phyloP scores from a whole-genome alignment of 140 eudicot species.

The Artemisia princeps region DNA sequence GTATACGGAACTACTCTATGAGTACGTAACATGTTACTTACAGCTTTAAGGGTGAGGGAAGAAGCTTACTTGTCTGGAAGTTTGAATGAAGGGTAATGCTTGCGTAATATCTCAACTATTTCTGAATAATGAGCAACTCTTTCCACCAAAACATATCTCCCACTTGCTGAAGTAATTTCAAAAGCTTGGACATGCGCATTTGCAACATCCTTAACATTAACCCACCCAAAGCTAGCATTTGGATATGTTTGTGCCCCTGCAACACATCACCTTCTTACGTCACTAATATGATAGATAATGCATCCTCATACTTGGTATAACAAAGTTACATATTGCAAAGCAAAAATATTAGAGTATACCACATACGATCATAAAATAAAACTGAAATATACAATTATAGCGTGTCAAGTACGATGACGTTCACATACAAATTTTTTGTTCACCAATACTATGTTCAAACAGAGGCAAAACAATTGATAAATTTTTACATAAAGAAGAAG shows the following conservation, averaged over 20 bases:
- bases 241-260: constrained; percentile 37
- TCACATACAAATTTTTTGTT: background rate
- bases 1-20: background rate
- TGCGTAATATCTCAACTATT: constrained; percentile 31
- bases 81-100: constrained; percentile 33
- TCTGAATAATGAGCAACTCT: constrained; percentile 37
- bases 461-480: no score
- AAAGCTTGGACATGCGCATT: constrained; percentile 53
- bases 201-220: constrained; percentile 47
- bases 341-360: no score
- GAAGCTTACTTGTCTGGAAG: constrained; percentile 33
- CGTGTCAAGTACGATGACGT: background rate
- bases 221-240: constrained; percentile 44
- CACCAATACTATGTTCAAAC: no score
- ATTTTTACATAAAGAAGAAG: no score
- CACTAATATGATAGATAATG: background rate
- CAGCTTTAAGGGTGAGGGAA: background rate
- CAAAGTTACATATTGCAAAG: background rate
- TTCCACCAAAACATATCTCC: constrained; percentile 48
- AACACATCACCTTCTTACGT: constrained; percentile 5
- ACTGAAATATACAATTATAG: background rate
- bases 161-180: constrained; percentile 49
- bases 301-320: background rate
- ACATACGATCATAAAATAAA: background rate
- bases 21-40: background rate